Base-by-base conservation (phyloP, 306 rosid genomes). In the Betula pendula region DNA sequence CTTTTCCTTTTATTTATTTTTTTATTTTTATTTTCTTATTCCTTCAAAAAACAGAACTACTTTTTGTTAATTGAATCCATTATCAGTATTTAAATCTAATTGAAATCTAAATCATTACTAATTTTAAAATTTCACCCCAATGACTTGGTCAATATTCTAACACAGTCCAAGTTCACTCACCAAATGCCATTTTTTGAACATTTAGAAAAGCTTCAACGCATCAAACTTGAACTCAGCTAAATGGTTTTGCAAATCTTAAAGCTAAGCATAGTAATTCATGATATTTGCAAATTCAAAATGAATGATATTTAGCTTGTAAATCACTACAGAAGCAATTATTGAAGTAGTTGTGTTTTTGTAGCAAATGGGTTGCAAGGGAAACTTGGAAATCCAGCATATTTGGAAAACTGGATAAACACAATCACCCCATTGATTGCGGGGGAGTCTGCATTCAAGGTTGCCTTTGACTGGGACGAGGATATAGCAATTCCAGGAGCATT, bases 401-500 rank as follows among this genome's bases (percentile, higher is more conserved):
- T 93, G 76, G 86, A 91, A 82, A 49, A 82, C 1, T 93, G 97
- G 98, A 66, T 83, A 13, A 80, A 75, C 20, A 75, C 86, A 29
- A 8, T 79, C 3, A 78, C 90, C 44, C 79, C 87, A 11, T 45
- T 91, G 56, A 16, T 68, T 11, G 87, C 84, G 0, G 97, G 86
- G 14, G 90, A 89, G 81, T 74, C 88, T n/a, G 83, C 86, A 24
- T 91, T 84, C 72, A 70, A 47, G 4, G 80, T 93, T 43, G 74
- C 81, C 60, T 93, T 89, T 83, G 94, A 88, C 16, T 90, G 91
- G 90, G 90, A 89, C 5, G 85, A 87, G 17, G 82, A 82, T 1
- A 74, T 86, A 69, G 96, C 91, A 71, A 74, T 74, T 58, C 94
- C 93, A 1, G 97, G 96, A 79, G 97, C 97, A 0, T 88, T 93